phyloP scores from a whole-genome alignment of 2,329 filamentous ascomycete species.

The Achaetomium macrosporum region DNA sequence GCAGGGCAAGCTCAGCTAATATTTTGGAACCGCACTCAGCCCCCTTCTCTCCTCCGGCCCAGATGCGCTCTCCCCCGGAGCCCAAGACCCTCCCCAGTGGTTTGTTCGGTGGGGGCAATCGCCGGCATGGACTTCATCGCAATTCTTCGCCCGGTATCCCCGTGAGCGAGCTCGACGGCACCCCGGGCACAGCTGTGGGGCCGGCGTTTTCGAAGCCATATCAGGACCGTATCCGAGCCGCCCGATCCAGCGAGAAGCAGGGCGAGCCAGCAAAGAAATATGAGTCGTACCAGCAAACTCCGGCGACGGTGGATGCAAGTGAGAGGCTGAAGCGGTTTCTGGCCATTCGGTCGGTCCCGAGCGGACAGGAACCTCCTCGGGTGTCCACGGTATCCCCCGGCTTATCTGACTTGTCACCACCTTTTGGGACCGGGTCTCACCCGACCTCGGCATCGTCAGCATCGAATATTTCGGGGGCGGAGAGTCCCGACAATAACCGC shows the following conservation, averaged over 20 bases:
- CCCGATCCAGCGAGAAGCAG: slow-evolving; percentile 33
- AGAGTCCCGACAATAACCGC: not conserved
- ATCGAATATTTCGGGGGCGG: not conserved
- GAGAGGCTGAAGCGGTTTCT: slow-evolving; percentile 53
- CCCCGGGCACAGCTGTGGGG: slow-evolving; percentile 49
- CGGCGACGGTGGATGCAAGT: slow-evolving; percentile 31
- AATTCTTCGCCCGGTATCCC: slow-evolving; percentile 53
- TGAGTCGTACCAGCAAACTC: slow-evolving; percentile 9
- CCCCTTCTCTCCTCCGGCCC: slow-evolving; percentile 48
- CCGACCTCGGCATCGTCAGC: not conserved
- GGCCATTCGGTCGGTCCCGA: slow-evolving; percentile 26
- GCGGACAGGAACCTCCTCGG: slow-evolving; percentile 3
- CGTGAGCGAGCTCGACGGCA: slow-evolving; percentile 61
- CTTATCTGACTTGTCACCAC: not conserved
- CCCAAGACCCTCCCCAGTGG: slow-evolving; percentile 31
- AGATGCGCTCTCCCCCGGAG: slow-evolving; percentile 27
- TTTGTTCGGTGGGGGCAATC: slow-evolving; percentile 29
- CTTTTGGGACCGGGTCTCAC: not conserved
- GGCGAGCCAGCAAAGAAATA: slow-evolving; percentile 7
- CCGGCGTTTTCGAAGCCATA: slow-evolving; percentile 65
- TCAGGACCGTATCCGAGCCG: slow-evolving; percentile 54
- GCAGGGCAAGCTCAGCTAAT: slow-evolving; percentile 47
- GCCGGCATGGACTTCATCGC: slow-evolving; percentile 39
- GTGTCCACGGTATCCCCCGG: not conserved
- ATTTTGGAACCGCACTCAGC: slow-evolving; percentile 33